Conservation (phyloP, 2,329 filamentous ascomycete species). For the Epichloe festucae region DNA sequence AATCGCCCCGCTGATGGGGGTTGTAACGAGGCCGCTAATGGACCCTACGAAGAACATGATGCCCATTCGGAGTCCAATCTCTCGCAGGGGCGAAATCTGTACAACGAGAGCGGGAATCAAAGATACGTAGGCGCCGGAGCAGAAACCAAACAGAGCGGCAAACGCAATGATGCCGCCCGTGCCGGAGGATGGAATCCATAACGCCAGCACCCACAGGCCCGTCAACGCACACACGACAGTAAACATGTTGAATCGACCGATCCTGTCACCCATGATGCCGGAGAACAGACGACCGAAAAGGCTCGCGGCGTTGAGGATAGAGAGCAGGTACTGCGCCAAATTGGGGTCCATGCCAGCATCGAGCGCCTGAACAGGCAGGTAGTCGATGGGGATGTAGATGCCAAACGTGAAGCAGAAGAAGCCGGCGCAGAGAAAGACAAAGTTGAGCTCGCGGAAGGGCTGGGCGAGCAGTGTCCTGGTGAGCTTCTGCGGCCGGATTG, state of each 20-base stretch:
- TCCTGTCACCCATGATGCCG: constrained; percentile 20
- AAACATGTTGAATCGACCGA: constrained; percentile 28
- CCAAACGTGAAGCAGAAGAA: constrained; percentile 20
- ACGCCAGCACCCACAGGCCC: not conserved
- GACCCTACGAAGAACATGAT: constrained; percentile 38
- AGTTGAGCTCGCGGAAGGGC: constrained; percentile 17
- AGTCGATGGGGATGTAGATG: constrained; percentile 21
- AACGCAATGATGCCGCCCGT: constrained; percentile 27
- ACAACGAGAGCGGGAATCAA: constrained; percentile 24
- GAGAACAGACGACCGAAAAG: constrained; percentile 24
- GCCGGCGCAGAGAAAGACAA: constrained; percentile 14
- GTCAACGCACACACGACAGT: constrained; percentile 24
- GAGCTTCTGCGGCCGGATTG: constrained; percentile 9
- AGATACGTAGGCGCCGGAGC: constrained; percentile 27
- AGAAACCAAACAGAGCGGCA: constrained; percentile 28
- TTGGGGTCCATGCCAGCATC: constrained; percentile 11
- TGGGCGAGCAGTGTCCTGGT: constrained; percentile 12
- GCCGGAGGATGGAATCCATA: constrained; percentile 9
- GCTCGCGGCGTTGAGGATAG: constrained; percentile 26
- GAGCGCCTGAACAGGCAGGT: constrained; percentile 12
- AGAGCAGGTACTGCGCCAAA: constrained; percentile 21
- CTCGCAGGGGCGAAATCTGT: constrained; percentile 30
- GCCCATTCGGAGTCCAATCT: constrained; percentile 21
- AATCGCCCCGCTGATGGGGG: constrained; percentile 41
- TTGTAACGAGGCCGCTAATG: constrained; percentile 42